Evolutionary conservation across 192 early-diverging fungal genomes (phyloP).

Genomic region (Jimgerdemannia lactiflua): DNA sequence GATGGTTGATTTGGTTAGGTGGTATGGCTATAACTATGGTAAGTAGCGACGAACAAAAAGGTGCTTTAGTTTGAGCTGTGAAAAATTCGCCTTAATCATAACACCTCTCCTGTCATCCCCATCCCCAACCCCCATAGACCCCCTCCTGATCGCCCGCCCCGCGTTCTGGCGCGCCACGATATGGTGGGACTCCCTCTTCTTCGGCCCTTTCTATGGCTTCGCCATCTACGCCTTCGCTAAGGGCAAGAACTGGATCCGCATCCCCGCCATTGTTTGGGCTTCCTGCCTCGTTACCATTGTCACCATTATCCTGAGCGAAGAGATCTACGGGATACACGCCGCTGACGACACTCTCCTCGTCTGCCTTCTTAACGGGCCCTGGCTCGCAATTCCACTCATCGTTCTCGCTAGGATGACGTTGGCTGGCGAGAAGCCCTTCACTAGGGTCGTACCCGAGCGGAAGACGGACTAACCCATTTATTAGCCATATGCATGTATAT

Average conservation of each 20-base stretch:
- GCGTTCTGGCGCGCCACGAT: not conserved
- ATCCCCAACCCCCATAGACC: not conserved
- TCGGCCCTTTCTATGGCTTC: not conserved
- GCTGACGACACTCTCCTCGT: not conserved
- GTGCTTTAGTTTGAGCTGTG: too few relatives aligned
- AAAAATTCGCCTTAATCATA: too few relatives aligned
- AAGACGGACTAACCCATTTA: too few relatives aligned
- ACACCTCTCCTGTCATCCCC: too few relatives aligned
- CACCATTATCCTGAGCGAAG: not conserved
- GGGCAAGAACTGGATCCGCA: not conserved
- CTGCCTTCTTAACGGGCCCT: not conserved
- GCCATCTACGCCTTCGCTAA: constrained; percentile 1
- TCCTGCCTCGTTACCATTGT: not conserved
- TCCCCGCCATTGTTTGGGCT: not conserved
- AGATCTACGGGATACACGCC: not conserved
- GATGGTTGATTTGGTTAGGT: not conserved
- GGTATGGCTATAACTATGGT: constrained; percentile 1
- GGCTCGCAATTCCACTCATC: not conserved
- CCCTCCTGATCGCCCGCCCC: not conserved
- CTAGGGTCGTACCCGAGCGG: too few relatives aligned
- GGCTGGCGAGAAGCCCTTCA: not conserved
- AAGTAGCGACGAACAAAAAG: not conserved
- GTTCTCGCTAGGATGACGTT: not conserved
- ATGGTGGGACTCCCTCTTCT: not conserved
- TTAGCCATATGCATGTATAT: too few relatives aligned